Conservation (phyloP, 2,329 filamentous ascomycete genomes). For the Nigrograna mackinnonii region DNA sequence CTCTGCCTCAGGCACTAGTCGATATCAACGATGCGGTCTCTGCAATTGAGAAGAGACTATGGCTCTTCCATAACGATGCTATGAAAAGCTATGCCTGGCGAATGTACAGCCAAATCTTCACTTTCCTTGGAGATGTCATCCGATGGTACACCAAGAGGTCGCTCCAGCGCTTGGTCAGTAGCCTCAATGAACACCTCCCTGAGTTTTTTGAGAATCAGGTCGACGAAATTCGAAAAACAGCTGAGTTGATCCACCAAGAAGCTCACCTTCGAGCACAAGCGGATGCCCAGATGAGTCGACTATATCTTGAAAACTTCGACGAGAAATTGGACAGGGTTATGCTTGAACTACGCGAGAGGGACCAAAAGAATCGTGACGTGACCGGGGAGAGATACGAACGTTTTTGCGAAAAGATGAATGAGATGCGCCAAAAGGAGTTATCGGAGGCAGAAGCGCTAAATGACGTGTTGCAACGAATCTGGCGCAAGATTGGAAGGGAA, state of each 20-base stretch:
- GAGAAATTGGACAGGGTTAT: too few species aligned
- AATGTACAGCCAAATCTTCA: not conserved
- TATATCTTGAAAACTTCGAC: not conserved
- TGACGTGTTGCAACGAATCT: too few species aligned
- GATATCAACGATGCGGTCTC: not conserved
- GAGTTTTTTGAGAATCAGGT: not conserved
- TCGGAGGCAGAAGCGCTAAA: too few species aligned
- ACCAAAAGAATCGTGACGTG: too few species aligned
- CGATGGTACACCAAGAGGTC: conserved; percentile 1
- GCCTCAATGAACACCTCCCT: conserved; percentile 1
- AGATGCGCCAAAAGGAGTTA: too few species aligned
- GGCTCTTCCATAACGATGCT: not conserved
- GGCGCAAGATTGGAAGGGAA: too few species aligned
- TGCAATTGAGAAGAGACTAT: not conserved
- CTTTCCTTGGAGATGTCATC: conserved; percentile 1
- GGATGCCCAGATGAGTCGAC: not conserved
- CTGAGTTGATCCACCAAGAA: not conserved
- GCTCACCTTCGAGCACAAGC: not conserved
- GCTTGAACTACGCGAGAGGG: too few species aligned
- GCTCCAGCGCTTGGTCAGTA: conserved; percentile 1
- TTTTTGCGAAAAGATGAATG: too few species aligned
- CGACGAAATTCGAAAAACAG: not conserved
- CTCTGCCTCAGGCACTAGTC: not conserved
- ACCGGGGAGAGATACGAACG: too few species aligned
- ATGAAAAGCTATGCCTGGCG: conserved; percentile 1